Evolutionary conservation across 305 asterid genomes (phyloP), one percentile per base, ranked within the genome.

Genomic region (Andrographis paniculata): DNA sequence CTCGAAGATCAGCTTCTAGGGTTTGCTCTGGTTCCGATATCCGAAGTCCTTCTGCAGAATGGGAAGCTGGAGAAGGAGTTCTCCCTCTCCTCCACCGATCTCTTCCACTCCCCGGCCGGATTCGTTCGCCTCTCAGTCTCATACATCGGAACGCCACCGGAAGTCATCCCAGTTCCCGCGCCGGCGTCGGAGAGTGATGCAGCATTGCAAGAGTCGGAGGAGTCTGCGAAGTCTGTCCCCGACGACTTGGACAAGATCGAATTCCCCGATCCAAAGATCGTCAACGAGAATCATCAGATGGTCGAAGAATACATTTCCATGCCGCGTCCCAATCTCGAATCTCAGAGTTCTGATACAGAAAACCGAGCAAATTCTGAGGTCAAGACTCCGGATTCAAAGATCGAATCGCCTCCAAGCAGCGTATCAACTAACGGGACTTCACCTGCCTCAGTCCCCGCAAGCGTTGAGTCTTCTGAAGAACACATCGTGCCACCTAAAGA

Each of bases 61-160:
- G 94, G 93, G 14, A 87, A 81, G 75, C 39, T 92, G 56, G 91
- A 82, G 31, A 77, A 71, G 62, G 99, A 92, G 67, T 87, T 84
- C 33, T 65, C 95, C 28, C 91, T 92, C 17, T 87, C 99, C 12
- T 84, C 99, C 0, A 84, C 89, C 3, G 99, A 92, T 74, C 82
- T 92, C 13, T 84, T 81, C 80, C 94, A 92, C 75, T 87, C 99
- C 2, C 99, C 99, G 0, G 94, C 99, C 0, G 99, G 99, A 15
- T 87, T 68, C 56, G 97, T 87, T 18, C 84, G 79, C 60, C 38
- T 92, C 38, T 80, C 99, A 0, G 66, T 92, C 42, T 68, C 86
- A 0, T 87, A 79, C 22, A 41, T 44, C 7, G 96, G 97, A 50
- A 49, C 68, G 5, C 74, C 61, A 7, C 94, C 97, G 2, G 99